Evolutionary conservation across 1,284 basidiomycete species (phyloP), one percentile per base, ranked within the genome.

Genomic region (Malassezia globosa): DNA sequence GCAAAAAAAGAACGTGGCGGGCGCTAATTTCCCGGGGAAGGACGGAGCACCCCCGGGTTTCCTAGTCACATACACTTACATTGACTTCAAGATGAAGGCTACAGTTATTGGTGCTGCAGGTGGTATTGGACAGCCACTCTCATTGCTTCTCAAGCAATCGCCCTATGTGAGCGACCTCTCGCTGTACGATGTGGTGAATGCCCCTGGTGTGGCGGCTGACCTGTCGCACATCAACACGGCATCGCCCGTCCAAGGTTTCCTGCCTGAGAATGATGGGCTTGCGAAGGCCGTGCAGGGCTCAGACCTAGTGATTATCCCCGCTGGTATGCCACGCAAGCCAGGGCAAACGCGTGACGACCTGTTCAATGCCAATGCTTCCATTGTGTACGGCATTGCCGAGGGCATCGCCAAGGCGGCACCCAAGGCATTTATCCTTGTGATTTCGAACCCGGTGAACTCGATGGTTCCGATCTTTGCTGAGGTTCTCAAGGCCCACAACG

Each of bases 381-480:
- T 99, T 73, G 86, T 95, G 55, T 82, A 83, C 61, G 87, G 88
- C 72, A 82, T 97, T 55, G 92, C 90, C 35, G 82, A 81, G 42
- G 87, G 83, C 44, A 85, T 90, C 64, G 90, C 90, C 27, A 81
- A 80, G 37, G 74, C 77, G 56, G 81, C 82, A 45, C 94, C 94
- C 64, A 90, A 90, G 73, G 92, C 94, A 10, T 85, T 85, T 63
- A 80, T 97, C 47, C 81, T 90, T 42, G 87, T 96, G 65, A 97
- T 97, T 76, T 94, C 90, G 62, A 95, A 95, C 80, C 86, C 85
- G 48, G 85, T 87, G 75, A 74, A 87, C 80, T 95, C 90, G 41
- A 96, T 92, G 35, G 94, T 97, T 42, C 94, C 92, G 54, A 88
- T 99, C 72, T 87, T 89, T 44, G 87, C 82, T 39, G 89, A 96